Evolutionary conservation across 2,329 filamentous ascomycete genomes (phyloP), one percentile per base, ranked within the genome.

Genomic region (Huntiella savannae): DNA sequence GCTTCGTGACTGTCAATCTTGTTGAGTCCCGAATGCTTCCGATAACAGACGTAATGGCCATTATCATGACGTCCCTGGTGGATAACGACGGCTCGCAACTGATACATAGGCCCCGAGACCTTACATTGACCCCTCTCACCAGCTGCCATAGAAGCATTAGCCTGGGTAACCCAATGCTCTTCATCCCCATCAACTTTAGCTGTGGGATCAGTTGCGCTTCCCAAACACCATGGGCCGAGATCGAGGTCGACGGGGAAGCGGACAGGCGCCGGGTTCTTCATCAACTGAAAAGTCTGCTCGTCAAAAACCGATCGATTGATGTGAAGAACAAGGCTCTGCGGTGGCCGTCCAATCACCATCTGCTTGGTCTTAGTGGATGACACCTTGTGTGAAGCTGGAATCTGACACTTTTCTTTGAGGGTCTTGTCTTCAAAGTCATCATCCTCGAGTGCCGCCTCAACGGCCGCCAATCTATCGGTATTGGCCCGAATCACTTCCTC

Each of bases 21-120:
- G n/a, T 40, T 32, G 28, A 45, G 32, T 2, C 49, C 49, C 1
- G 37, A 33, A 55, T 84, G 79, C 55, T 80, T 82, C 44, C 84
- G 73, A 60, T 91, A 94, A 58, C 85, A 93, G 35, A 95, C 77
- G 55, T 98, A 96, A 62, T 98, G 91, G 0, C 91, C 91, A 55
- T 93, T 94, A 51, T 95, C 86, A 59, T 96, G 91, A 32, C 82
- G 71, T 3, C 91, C 91, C 51, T 82, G 83, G 58, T 96, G 91
- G 1, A 85, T 91, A 7, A 96, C 74, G 0, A 88, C 82, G 28
- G 87, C 85, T 45, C 81, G 75, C 12, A 96, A 66, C 56, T 83
- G 75, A 58, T 93, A 96, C 1, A 79, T 65, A 22, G 68, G 69
- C 2, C 75, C 74, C 0, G 63, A 63, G 6, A 74, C 62, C 50